Percentiles rank a stretch among this genome's conserved stretches.
Conservation (phyloP, 2,329 filamentous ascomycete genomes). For the Penicillium sp. region DNA sequence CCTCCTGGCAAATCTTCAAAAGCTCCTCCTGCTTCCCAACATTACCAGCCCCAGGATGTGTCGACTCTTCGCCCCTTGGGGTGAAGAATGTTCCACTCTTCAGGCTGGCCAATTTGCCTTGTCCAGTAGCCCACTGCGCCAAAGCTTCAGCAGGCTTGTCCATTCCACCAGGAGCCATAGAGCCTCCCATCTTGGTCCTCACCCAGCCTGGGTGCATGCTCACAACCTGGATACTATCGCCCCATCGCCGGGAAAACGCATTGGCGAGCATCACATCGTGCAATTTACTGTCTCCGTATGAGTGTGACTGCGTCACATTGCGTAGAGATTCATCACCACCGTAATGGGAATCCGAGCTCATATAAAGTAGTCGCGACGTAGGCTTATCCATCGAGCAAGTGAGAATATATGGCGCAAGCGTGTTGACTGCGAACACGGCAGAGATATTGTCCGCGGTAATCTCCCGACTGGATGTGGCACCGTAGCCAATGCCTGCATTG, state of each 20-base stretch:
- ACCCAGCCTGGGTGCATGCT: conserved; percentile 57
- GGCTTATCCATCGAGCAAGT: conserved; percentile 50
- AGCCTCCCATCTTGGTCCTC: conserved; percentile 56
- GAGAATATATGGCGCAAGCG: conserved; percentile 58
- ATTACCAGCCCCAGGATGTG: conserved; percentile 27
- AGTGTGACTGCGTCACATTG: conserved; percentile 37
- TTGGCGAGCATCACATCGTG: conserved; percentile 58
- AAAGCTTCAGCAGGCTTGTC: conserved; percentile 51
- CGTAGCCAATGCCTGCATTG: conserved; percentile 56
- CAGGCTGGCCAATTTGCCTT: conserved; percentile 21
- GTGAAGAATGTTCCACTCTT: conserved; percentile 21
- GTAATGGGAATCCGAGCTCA: conserved; percentile 54
- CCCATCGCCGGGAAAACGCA: conserved; percentile 52
- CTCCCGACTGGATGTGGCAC: conserved; percentile 34
- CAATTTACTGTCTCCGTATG: conserved; percentile 58
- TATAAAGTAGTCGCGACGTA: conserved; percentile 53
- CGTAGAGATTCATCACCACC: conserved; percentile 47
- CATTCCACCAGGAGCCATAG: conserved; percentile 49
- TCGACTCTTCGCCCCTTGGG: conserved; percentile 19
- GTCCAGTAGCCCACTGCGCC: conserved; percentile 44
- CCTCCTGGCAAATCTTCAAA: conserved; percentile 25
- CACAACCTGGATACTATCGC: conserved; percentile 48
- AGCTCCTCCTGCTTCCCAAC: conserved; percentile 31
- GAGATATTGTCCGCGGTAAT: conserved; percentile 50
- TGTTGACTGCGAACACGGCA: conserved; percentile 57